Conservation (phyloP, 2,329 filamentous ascomycete species). For the Bipolaris zeicola region DNA sequence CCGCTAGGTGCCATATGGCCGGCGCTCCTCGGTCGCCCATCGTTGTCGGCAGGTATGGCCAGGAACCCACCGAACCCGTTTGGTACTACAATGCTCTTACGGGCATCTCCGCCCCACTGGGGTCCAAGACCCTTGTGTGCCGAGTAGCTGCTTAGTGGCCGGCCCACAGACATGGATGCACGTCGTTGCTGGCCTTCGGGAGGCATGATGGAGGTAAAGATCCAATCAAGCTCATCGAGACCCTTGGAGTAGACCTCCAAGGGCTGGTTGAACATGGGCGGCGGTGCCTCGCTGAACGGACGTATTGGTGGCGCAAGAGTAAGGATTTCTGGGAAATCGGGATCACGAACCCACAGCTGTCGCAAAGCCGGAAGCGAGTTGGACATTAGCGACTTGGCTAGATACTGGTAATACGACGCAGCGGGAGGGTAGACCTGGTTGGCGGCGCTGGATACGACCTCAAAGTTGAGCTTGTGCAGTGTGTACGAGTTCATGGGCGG, state of each 20-base stretch:
- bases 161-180: slow-evolving; percentile 49
- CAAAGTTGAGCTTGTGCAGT: slow-evolving; percentile 77
- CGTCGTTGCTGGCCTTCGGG: slow-evolving; percentile 51
- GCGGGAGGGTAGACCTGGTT: slow-evolving; percentile 61
- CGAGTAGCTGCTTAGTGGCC: slow-evolving; percentile 54
- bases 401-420: slow-evolving; percentile 78
- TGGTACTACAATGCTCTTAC: slow-evolving; percentile 67
- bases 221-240: slow-evolving; percentile 71
- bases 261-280: slow-evolving; percentile 58
- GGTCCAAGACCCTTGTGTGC: slow-evolving; percentile 57
- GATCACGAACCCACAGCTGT: slow-evolving; percentile 84
- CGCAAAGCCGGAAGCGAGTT: slow-evolving; percentile 75
- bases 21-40: slow-evolving; percentile 44
- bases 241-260: slow-evolving; percentile 70
- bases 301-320: slow-evolving; percentile 70
- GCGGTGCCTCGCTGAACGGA: slow-evolving; percentile 54
- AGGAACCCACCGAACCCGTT: slow-evolving; percentile 71
- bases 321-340: slow-evolving; percentile 79
- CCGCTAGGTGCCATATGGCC: slow-evolving; percentile 33
- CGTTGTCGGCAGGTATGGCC: slow-evolving; percentile 59
- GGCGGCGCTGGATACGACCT: slow-evolving; percentile 70
- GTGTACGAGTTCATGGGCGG: slow-evolving; percentile 71
- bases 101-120: slow-evolving; percentile 64
- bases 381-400: slow-evolving; percentile 79
- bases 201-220: slow-evolving; percentile 66